Evolutionary conservation across 2,329 filamentous ascomycete genomes (phyloP).

Genomic region (Pleomassaria siparia): DNA sequence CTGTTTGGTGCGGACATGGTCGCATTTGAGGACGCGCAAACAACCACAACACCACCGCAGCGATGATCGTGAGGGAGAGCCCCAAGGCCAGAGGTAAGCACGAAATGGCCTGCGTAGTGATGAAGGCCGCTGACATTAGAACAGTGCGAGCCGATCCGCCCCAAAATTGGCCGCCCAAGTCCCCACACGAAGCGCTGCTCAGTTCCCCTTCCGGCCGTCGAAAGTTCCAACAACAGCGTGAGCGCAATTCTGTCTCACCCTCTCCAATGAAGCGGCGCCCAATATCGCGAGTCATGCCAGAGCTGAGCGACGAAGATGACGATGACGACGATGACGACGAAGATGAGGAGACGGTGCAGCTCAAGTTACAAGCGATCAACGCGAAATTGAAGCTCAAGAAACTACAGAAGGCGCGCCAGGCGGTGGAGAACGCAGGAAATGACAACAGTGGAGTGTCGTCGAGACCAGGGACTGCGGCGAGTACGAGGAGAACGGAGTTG

Average conservation of each 20-base stretch:
- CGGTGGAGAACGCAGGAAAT: constrained; percentile 23
- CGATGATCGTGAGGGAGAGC: constrained; percentile 52
- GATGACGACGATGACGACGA: constrained; percentile 70
- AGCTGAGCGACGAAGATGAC: constrained; percentile 13
- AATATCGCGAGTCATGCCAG: constrained; percentile 18
- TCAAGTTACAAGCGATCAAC: constrained; percentile 87
- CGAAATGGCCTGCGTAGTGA: constrained; percentile 2
- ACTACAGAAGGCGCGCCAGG: constrained; percentile 62
- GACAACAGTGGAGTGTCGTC: constrained; percentile 27
- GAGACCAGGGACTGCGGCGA: constrained; percentile 28
- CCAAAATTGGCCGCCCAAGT: constrained; percentile 63
- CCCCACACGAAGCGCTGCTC: constrained; percentile 62
- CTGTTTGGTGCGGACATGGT: constrained; percentile 32
- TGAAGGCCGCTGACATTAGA: constrained; percentile 16
- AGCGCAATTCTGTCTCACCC: constrained; percentile 58
- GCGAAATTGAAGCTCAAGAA: constrained; percentile 85
- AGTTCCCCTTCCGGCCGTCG: constrained; percentile 78
- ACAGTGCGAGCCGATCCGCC: constrained; percentile 42
- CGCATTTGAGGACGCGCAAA: constrained; percentile 13
- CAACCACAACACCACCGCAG: constrained; percentile 26
- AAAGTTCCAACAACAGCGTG: constrained; percentile 65
- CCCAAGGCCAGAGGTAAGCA: constrained; percentile 45
- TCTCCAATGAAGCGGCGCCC: constrained; percentile 58
- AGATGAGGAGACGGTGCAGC: constrained; percentile 80
- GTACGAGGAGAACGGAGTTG: constrained; percentile 23